Base-by-base conservation (phyloP, 306 rosid genomes). In the Vicia faba region DNA sequence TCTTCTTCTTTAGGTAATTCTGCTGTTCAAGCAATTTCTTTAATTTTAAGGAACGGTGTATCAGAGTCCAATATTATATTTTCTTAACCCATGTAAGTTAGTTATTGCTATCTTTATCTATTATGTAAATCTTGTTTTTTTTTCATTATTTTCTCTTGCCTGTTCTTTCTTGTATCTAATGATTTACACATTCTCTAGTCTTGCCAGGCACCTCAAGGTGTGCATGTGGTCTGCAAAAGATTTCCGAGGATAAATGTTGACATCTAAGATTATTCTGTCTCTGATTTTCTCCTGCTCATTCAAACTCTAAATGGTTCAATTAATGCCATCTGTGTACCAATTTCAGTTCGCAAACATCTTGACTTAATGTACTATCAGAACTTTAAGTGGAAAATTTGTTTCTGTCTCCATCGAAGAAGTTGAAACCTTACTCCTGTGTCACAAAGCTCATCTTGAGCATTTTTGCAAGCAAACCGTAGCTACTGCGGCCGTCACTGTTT, bases 51-150 rank as follows among this genome's bases (percentile, higher is more conserved):
- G 99, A n/a, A n/a, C n/a, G n/a, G 96, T 4, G 99, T 93, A 29
- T 97, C 99, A 1, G 99, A 93, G 89, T 78, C 92, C 70, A 93
- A 93, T 81, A 93, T 93, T 65, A 90, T 93, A 79, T 93, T 93
- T 93, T 74, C 99, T 93, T 60, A 93, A 93, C 73, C 99, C 61
- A 86, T 90, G 82, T 90, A 96, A 18, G 99, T 88, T 85, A 88
- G 97, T 82, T 59, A 10, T 46, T 56, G 9, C 19, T 60, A 1
- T 55, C 28, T 5, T 67, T 48, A n/a, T 40, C 70, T 66, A 44
- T 18, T 73, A 23, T 11, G 11, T 7, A 33, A 0, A 33, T 33
- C 9, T 7, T 33, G 38, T 2, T 33, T 33, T 9, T 20, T 78
- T 16, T 39, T 25, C 13, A 43, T 28, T 64, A 36, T 15, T 36